Percentiles rank a stretch among this genome's conserved stretches.
phyloP scores from a whole-genome alignment of 352 stramenopile genomes.

The Pythium aquatile region DNA sequence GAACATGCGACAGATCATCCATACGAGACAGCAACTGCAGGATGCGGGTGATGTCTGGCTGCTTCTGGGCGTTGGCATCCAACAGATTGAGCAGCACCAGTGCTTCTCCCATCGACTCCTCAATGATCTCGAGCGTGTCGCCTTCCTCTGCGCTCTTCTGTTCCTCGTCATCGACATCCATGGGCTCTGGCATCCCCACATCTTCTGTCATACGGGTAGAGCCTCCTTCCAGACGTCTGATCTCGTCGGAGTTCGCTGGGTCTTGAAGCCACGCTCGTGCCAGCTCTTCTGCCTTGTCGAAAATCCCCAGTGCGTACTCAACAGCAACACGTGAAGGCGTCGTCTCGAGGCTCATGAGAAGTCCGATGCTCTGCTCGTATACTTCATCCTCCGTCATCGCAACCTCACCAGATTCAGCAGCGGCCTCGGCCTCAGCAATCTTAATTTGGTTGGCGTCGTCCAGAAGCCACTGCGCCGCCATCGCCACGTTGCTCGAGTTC shows the following conservation, averaged over 20 bases:
- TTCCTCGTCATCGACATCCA: constrained; percentile 46
- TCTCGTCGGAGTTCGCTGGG: constrained; percentile 56
- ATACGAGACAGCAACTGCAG: constrained; percentile 91
- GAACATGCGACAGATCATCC: constrained; percentile 96
- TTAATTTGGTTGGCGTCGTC: constrained; percentile 76
- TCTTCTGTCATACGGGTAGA: neutral
- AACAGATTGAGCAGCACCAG: constrained; percentile 95
- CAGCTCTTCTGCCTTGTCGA: constrained; percentile 62
- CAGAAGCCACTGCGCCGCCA: constrained; percentile 82
- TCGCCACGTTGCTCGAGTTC: constrained; percentile 58
- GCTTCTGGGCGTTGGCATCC: constrained; percentile 53
- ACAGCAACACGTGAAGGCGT: constrained; percentile 50
- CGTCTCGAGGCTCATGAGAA: constrained; percentile 66
- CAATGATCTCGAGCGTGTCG: constrained; percentile 55
- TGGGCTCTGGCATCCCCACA: constrained; percentile 22
- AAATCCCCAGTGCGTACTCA: constrained; percentile 69
- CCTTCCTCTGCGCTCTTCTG: constrained; percentile 46
- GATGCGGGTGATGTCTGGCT: constrained; percentile 53
- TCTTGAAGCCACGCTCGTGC: constrained; percentile 65
- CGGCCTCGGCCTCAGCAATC: constrained; percentile 59
- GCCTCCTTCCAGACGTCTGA: constrained; percentile 49
- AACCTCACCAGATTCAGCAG: constrained; percentile 48
- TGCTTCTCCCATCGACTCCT: constrained; percentile 56
- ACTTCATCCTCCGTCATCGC: constrained; percentile 59
- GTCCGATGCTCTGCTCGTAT: constrained; percentile 60